A percentile compares a stretch with the other conserved stretches of the same genome.
These are phyloP conservation scores for Pisolithus sp. DNA, from an alignment of 768 basidiomycete species.

Conservation along the genomic window DNA sequence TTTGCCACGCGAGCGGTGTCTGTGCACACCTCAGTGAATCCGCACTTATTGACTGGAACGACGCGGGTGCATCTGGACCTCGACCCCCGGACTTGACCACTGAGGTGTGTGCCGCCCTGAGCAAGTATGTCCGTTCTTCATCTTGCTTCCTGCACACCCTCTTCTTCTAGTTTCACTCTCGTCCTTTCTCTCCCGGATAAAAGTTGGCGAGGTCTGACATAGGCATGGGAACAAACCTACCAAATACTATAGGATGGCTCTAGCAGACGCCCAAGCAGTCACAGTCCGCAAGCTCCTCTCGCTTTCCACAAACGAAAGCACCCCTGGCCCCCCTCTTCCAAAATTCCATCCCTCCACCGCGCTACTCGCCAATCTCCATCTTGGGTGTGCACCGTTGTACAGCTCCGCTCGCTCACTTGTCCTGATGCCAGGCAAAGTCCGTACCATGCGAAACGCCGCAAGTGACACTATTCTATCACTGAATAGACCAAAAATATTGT, in stretches of 20 bases:
- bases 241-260: constrained; percentile 49
- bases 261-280: constrained; percentile 88
- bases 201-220: neutral
- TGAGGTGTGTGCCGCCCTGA: constrained; percentile 72
- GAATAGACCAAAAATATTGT: constrained; percentile 43
- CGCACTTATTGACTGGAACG: constrained; percentile 61
- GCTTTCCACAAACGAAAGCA: constrained; percentile 72
- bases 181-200: neutral
- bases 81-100: constrained; percentile 72
- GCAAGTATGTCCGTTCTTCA: constrained; percentile 54
- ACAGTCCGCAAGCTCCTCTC: constrained; percentile 89
- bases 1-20: constrained; percentile 79
- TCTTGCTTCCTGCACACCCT: neutral
- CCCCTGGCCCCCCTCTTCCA: constrained; percentile 89
- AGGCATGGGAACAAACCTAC: neutral
- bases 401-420: constrained; percentile 67
- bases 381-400: constrained; percentile 79
- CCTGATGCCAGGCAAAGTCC: constrained; percentile 48
- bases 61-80: constrained; percentile 22
- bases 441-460: constrained; percentile 17
- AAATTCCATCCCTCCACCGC: constrained; percentile 88
- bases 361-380: constrained; percentile 86
- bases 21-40: constrained; percentile 67
- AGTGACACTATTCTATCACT: constrained; percentile 41
- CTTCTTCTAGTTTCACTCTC: neutral